These are phyloP conservation scores for Helianthus annuus DNA, from an alignment of 129 eudicot genomes.

Conservation along the genomic window DNA sequence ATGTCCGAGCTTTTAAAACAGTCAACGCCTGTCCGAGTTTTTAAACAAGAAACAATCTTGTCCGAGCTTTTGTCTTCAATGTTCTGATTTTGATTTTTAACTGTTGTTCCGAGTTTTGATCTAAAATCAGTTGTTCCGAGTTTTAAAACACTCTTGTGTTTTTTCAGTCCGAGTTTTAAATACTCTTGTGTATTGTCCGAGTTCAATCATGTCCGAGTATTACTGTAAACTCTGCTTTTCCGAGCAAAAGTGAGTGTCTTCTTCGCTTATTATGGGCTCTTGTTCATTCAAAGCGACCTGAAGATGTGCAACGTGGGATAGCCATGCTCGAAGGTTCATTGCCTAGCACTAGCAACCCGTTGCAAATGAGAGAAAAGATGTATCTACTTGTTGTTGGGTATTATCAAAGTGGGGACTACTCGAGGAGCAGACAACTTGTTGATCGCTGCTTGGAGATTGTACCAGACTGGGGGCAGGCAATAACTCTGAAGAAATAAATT, in stretches of 20 bases:
- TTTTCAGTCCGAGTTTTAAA: no score
- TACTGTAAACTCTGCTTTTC: no score
- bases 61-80: no score
- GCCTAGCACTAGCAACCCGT: slow-evolving; percentile 46
- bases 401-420: slow-evolving; percentile 81
- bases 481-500: slow-evolving; percentile 67
- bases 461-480: slow-evolving; percentile 96
- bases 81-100: no score
- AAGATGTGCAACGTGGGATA: slow-evolving; percentile 90
- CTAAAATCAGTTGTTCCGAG: no score
- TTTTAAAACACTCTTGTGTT: no score
- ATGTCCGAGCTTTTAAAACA: no score
- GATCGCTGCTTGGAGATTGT: slow-evolving; percentile 89
- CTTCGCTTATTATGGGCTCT: slow-evolving; percentile 95
- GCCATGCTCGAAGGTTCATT: slow-evolving; percentile 91
- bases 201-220: no score
- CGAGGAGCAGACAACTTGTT: slow-evolving; percentile 85
- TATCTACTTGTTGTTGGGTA: slow-evolving; percentile 90
- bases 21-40: no score
- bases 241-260: slow-evolving; percentile 67
- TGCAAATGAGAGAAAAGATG: slow-evolving; percentile 72
- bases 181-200: no score
- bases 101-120: no score
- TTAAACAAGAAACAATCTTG: no score
- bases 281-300: slow-evolving; percentile 82